Base-by-base conservation (phyloP, 1,284 basidiomycete genomes). In the Heliocybe sulcata region DNA sequence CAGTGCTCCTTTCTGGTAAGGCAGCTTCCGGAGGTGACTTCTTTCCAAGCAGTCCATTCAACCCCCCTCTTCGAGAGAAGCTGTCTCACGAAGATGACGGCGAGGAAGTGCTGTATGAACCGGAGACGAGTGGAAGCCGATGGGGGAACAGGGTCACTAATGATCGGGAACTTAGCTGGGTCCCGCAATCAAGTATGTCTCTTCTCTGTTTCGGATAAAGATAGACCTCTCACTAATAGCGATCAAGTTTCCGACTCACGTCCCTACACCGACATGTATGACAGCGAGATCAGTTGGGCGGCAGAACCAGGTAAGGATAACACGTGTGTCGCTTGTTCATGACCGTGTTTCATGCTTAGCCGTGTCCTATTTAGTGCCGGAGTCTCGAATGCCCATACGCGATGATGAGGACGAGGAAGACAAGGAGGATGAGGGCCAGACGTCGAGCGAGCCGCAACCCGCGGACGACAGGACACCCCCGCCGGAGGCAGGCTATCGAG, bases 221-320 rank as follows among this genome's bases (percentile, higher is more conserved):
- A n/a, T n/a, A n/a, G 12, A 4, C 6, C 6, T 16, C 38, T 42
- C 16, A 42, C 19, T 20, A 16, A 20, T n/a, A 42, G 19, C 19
- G 16, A 20, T 42, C 16, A 42, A 49, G 59, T 48, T 57, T 61
- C 22, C 49, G 64, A 47, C 55, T 64, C 29, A 58, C 60, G 60
- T 1, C 59, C 60, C 54, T 60, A 78, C 54, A 73, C 69, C 19
- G 74, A 70, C 57, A 81, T 66, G 19, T 65, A 63, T 48, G 69
- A 84, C 20, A 78, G 86, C 59, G 81, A 87, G 64, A 84, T 87
- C 51, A 90, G 87, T 60, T 90, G 87, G 87, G 72, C 87, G 38
- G 85, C 85, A 35, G 79, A 83, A 47, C 82, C 77, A 65, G 82
- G 87, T 87, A 60, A 6, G 38, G 12, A 16, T 73, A 38, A 49